Evolutionary conservation across 2,329 filamentous ascomycete genomes (phyloP).

Genomic region (Penicillium polonicum): DNA sequence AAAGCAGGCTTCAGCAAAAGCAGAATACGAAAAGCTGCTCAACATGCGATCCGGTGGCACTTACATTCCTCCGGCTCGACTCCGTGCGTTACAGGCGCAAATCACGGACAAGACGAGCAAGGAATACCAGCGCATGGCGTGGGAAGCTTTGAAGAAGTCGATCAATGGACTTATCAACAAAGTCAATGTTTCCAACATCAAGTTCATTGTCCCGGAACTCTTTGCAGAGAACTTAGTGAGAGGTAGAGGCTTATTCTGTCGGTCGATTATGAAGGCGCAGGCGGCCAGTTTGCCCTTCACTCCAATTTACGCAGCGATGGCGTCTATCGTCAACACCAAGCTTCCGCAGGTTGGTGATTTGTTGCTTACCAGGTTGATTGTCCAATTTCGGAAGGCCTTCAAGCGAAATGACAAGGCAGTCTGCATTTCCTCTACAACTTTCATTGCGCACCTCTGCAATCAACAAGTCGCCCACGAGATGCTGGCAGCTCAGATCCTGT

Average conservation of each 20-base stretch:
- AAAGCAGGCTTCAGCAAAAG: constrained; percentile 84
- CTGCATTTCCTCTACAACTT: constrained; percentile 87
- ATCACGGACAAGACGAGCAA: constrained; percentile 96
- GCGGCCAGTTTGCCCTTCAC: constrained; percentile 94
- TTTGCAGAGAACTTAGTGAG: constrained; percentile 93
- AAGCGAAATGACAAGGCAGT: constrained; percentile 96
- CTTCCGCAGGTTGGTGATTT: constrained; percentile 92
- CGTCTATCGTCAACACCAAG: constrained; percentile 95
- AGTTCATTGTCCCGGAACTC: constrained; percentile 91
- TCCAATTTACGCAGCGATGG: constrained; percentile 93
- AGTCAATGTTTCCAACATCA: constrained; percentile 97
- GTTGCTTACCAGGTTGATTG: constrained; percentile 76
- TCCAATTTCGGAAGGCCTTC: constrained; percentile 94
- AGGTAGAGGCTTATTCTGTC: constrained; percentile 87
- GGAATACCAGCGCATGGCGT: constrained; percentile 98
- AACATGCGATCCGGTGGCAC: constrained; percentile 93
- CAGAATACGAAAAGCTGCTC: constrained; percentile 88
- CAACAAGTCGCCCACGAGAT: constrained; percentile 95
- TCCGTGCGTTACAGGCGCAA: constrained; percentile 89
- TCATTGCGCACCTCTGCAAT: constrained; percentile 92
- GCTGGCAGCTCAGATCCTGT: constrained; percentile 84
- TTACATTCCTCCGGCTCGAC: constrained; percentile 88
- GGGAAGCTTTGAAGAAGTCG: constrained; percentile 97
- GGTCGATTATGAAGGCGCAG: constrained; percentile 98
- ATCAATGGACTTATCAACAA: constrained; percentile 99